Base-by-base conservation (phyloP, 2,329 filamentous ascomycete species). In the Fusarium sp. region DNA sequence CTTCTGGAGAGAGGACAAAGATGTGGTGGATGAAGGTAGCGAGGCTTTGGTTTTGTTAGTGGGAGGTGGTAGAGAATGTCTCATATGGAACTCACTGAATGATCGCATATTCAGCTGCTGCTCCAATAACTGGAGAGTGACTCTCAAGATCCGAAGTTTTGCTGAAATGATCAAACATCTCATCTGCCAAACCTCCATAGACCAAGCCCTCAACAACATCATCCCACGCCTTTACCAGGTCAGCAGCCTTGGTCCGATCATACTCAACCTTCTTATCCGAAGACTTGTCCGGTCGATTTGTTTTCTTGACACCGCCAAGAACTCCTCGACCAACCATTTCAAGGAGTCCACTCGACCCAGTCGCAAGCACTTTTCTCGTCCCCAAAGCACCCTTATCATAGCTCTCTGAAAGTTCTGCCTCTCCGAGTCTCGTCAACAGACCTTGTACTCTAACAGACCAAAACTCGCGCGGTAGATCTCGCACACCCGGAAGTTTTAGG, bases 351-450 rank as follows among this genome's bases (percentile, higher is more conserved):
- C 92, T 92, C 15, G 91, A 87, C 0, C 91, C 93, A 12, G 93
- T 94, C 1, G 93, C 90, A 55, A 96, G 82, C 26, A 92, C 93
- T 83, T 94, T 95, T 58, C 93, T 87, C 67, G 91, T 90, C 2
- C 93, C 93, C 74, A 96, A 83, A 1, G 90, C 87, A 20, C 92
- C 93, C 81, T 94, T 94, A 80, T 96, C 93, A 78, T 95, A 96
- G 79, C 92, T 94, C 81, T 96, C 93, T 3, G 92, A 94, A 38
- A 96, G 84, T 57, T 94, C 90, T 5, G 90, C 92, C 38, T 90
- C 87, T 14, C 87, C 90, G 61, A 96, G 84, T 76, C 90, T 86
- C 75, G 84, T 83, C 75, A 94, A 84, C 22, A 94, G 81, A 4
- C 87, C 86, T 73, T 90, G 87, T 30, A 92, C 84, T 50, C 89